Evolutionary conservation across 139 green algal species (phyloP).

Genomic region (Micractinium conductrix): DNA sequence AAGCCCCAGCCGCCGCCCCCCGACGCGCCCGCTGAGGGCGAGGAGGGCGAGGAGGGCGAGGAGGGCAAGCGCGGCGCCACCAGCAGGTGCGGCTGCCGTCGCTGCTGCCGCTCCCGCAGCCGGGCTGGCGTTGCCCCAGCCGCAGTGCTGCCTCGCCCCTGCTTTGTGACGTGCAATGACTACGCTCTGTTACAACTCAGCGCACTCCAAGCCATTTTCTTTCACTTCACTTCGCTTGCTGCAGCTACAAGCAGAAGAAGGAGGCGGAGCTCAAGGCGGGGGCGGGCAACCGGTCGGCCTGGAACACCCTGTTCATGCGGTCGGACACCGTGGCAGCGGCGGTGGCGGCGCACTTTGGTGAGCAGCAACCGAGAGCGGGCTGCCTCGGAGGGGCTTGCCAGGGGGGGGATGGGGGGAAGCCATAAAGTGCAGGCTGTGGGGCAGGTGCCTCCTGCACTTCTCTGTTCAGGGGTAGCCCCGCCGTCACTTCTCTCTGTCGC

Average conservation of each 20-base stretch:
- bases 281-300: constrained; percentile 80
- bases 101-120: too few relatives aligned
- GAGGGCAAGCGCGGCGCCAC: constrained; percentile 23
- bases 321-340: constrained; percentile 94
- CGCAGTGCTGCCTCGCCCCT: too few relatives aligned
- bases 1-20: constrained; percentile 50
- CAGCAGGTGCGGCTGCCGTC: too few relatives aligned
- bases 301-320: constrained; percentile 99
- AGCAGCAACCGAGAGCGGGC: neutral
- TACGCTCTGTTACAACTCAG: too few relatives aligned
- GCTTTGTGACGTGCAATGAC: too few relatives aligned
- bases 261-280: constrained; percentile 80
- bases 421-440: too few relatives aligned
- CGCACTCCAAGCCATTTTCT: too few relatives aligned
- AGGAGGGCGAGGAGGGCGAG: constrained; percentile 10
- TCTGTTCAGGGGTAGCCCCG: too few relatives aligned
- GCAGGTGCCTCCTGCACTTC: neutral
- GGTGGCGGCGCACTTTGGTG: constrained; percentile 86
- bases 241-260: constrained; percentile 71
- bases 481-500: neutral
- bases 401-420: too few relatives aligned
- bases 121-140: too few relatives aligned
- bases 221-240: too few relatives aligned
- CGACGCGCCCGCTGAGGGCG: constrained; percentile 15
- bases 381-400: too few relatives aligned